These are phyloP conservation scores for Colletotrichum liaoningense DNA, from an alignment of 2,329 filamentous ascomycete species.

Conservation along the genomic window DNA sequence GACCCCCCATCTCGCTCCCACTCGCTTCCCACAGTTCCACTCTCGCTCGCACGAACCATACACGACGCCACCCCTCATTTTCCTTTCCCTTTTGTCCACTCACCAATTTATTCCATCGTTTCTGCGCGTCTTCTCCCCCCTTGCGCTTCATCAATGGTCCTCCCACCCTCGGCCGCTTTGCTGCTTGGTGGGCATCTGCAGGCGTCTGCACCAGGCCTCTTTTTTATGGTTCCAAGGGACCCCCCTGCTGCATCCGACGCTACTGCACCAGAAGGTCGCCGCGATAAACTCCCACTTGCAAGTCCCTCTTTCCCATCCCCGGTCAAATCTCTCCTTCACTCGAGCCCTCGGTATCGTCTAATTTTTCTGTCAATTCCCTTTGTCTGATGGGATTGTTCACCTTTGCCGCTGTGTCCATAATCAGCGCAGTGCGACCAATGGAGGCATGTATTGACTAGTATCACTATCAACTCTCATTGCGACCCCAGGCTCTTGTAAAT, in stretches of 20 bases:
- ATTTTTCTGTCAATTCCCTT: background rate
- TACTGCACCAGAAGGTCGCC: constrained; percentile 29
- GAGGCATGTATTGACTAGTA: background rate
- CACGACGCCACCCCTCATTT: background rate
- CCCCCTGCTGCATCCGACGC: constrained; percentile 30
- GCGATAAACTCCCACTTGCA: constrained; percentile 24
- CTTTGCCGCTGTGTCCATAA: background rate
- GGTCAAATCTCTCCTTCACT: constrained; percentile 7
- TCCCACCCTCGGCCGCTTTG: background rate
- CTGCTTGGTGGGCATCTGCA: constrained; percentile 13
- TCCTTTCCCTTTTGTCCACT: background rate
- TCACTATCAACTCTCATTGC: constrained; percentile 1
- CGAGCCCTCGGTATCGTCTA: constrained; percentile 1
- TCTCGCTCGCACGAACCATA: constrained; percentile 5
- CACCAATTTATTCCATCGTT: constrained; percentile 11
- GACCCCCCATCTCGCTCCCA: constrained; percentile 8
- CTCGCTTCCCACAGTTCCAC: background rate
- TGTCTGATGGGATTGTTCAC: background rate
- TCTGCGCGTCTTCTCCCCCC: background rate
- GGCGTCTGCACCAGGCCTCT: constrained; percentile 33
- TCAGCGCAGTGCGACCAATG: background rate
- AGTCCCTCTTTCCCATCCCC: constrained; percentile 9
- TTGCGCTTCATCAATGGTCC: background rate
- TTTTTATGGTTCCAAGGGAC: constrained; percentile 30
- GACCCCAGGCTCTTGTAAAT: constrained; percentile 1